A percentile compares a stretch with the other conserved stretches of the same genome.
phyloP scores from a whole-genome alignment of 1,139 yeast genomes.

The Pichia cactophila region DNA sequence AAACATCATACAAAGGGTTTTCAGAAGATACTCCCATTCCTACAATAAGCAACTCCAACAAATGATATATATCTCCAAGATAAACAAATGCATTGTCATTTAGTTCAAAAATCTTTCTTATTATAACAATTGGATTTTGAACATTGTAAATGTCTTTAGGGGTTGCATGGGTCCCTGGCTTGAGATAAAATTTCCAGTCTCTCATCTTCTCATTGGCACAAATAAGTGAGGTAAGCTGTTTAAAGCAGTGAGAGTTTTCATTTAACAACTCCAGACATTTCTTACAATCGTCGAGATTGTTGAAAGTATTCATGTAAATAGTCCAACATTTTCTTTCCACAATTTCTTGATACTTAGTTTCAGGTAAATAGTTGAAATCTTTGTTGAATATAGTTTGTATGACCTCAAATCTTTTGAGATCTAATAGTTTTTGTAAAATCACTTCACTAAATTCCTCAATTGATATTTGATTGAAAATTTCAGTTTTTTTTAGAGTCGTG shows the following conservation, averaged over 20 bases:
- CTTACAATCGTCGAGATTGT: constrained; percentile 34
- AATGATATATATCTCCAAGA: constrained; percentile 35
- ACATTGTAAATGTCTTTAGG: constrained; percentile 33
- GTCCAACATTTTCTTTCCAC: constrained; percentile 44
- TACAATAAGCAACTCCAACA: constrained; percentile 35
- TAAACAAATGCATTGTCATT: constrained; percentile 49
- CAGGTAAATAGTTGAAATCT: constrained; percentile 16
- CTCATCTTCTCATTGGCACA: constrained; percentile 30
- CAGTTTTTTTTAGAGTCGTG: constrained; percentile 28
- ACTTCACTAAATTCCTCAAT: constrained; percentile 28
- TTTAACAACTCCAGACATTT: constrained; percentile 35
- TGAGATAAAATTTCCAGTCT: constrained; percentile 31
- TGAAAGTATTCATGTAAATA: constrained; percentile 42
- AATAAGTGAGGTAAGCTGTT: constrained; percentile 31
- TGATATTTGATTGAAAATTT: constrained; percentile 26
- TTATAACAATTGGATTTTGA: constrained; percentile 28
- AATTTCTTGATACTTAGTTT: constrained; percentile 15
- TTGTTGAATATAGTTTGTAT: constrained; percentile 23
- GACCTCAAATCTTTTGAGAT: constrained; percentile 32
- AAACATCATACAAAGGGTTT: constrained; percentile 12
- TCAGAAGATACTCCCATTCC: constrained; percentile 26
- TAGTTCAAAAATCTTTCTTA: constrained; percentile 44
- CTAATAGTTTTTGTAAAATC: constrained; percentile 36
- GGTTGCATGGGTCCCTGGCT: constrained; percentile 31
- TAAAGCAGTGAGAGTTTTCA: neutral